Evolutionary conservation across 306 rosid genomes (phyloP), one percentile per base, ranked within the genome.

Genomic region (Sicyos baderoa): DNA sequence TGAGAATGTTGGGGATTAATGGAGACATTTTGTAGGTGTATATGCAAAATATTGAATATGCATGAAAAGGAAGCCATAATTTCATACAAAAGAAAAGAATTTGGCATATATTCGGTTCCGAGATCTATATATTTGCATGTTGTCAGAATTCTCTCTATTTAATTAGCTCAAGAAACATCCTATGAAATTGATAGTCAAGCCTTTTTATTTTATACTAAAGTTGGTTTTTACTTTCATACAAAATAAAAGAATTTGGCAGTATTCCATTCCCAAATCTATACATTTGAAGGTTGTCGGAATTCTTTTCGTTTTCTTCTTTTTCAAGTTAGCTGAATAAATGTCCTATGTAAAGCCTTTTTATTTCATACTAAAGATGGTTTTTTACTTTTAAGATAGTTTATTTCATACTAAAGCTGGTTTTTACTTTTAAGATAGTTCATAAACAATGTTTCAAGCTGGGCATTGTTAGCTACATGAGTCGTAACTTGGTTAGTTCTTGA

Each of bases 361-460:
- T 65, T 19, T 65, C 40, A 65, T 14, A 45, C 7, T 65, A 40
- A 12, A 23, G 40, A 37, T 13, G 37, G 5, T 42, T 14, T 45
- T 19, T 11, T n/a, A 19, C 32, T 11, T n/a, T n/a, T n/a, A n/a
- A n/a, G n/a, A n/a, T n/a, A n/a, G n/a, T n/a, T n/a, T n/a, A n/a
- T n/a, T n/a, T n/a, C n/a, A n/a, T n/a, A n/a, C n/a, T n/a, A n/a
- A n/a, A n/a, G n/a, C 12, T 35, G 5, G 17, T 10, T 19, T 22
- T 45, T 13, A 5, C 23, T 27, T 18, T 21, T 65, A 45, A 21
- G 54, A 21, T 65, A 64, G 54, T 23, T 44, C 19, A 14, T 65
- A 65, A 22, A 22, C 71, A 65, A 45, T 65, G 52, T 65, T 22
- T 23, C 14, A 22, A 65, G 54, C 18, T 21, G 27, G 71, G 18